Conservation (phyloP, 495 filamentous ascomycete genomes). For the Daldinia concentrica region DNA sequence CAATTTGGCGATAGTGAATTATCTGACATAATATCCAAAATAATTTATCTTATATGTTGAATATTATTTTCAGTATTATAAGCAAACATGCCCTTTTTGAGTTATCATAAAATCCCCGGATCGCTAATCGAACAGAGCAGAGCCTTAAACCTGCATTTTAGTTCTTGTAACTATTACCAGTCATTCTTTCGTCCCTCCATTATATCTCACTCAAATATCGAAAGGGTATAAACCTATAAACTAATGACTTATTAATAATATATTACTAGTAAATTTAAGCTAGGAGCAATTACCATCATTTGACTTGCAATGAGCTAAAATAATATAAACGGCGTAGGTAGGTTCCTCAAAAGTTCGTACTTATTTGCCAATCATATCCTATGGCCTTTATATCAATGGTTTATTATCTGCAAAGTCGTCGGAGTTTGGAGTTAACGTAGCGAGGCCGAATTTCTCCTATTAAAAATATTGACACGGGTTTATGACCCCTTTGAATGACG, state of each 20-base stretch:
- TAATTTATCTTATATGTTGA: not conserved
- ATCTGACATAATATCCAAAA: not conserved
- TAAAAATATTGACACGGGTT: not conserved
- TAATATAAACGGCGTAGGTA: not conserved
- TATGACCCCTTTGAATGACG: not conserved
- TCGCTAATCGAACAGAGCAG: not conserved
- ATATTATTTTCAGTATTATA: not conserved
- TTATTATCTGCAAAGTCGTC: constrained; percentile 9
- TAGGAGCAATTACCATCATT: not conserved
- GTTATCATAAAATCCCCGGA: not conserved
- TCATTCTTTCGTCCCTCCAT: not conserved
- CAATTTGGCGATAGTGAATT: not conserved
- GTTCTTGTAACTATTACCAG: not conserved
- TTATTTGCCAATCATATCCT: not conserved
- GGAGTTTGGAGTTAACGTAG: constrained; percentile 39
- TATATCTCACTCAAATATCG: not conserved
- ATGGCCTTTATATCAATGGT: not conserved
- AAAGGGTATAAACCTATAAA: not conserved
- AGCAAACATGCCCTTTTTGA: no score
- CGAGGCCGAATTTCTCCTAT: not conserved
- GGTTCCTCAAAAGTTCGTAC: not conserved
- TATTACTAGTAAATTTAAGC: not conserved
- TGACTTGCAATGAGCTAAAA: not conserved
- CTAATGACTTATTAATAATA: not conserved
- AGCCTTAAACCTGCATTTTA: not conserved